A percentile compares a stretch with the other conserved stretches of the same genome.
These are phyloP conservation scores for Nannochloropsis granulata DNA, from an alignment of 108 stramenopile species.

Conservation along the genomic window DNA sequence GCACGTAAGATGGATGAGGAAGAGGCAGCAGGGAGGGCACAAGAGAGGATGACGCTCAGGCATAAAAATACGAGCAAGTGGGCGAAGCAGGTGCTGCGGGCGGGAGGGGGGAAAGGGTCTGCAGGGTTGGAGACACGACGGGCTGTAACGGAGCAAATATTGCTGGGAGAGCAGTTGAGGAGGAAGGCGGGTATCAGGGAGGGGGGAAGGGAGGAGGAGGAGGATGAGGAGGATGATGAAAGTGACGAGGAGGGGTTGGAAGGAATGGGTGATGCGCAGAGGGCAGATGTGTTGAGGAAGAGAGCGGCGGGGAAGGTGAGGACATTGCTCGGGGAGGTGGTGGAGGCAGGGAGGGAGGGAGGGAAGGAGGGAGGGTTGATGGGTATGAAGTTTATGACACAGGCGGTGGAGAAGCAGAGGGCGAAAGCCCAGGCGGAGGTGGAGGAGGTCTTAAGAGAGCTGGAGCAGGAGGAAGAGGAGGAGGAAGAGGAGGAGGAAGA, in stretches of 20 bases:
- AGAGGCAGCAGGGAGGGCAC: constrained; percentile 79
- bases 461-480: constrained; percentile 61
- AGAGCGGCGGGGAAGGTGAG: constrained; percentile 17
- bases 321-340: constrained; percentile 37
- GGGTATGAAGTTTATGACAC: constrained; percentile 83
- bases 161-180: constrained; percentile 61
- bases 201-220: constrained; percentile 10
- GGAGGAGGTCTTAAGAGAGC: constrained; percentile 56
- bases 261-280: neutral
- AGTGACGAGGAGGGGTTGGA: neutral
- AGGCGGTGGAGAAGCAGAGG: constrained; percentile 63
- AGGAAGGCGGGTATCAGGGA: constrained; percentile 15
- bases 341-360: constrained; percentile 22
- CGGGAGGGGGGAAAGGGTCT: constrained; percentile 46
- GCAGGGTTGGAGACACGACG: constrained; percentile 61
- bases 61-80: constrained; percentile 96
- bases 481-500: constrained; percentile 36
- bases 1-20: constrained; percentile 60
- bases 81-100: constrained; percentile 69
- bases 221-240: constrained; percentile 2
- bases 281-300: neutral
- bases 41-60: constrained; percentile 83
- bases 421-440: constrained; percentile 68
- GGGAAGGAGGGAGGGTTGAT: constrained; percentile 60
- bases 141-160: constrained; percentile 66